These are phyloP conservation scores for Cutaneotrichosporon sp. DNA, from an alignment of 1,284 basidiomycete species.

Conservation along the genomic window DNA sequence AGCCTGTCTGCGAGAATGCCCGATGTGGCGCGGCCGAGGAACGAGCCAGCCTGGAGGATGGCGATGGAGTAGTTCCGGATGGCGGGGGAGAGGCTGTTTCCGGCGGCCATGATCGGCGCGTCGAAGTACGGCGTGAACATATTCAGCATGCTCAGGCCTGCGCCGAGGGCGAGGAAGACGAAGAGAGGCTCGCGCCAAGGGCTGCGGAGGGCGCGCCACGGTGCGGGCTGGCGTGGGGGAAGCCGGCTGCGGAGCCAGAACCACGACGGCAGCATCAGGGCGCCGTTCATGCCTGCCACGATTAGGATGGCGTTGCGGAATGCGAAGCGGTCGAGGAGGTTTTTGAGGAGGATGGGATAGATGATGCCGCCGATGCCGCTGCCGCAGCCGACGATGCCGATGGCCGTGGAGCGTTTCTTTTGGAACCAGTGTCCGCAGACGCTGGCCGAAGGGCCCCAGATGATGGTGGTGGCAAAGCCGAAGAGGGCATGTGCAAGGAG, in stretches of 20 bases:
- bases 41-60: conserved; percentile 24
- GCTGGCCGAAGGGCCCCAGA: conserved; percentile 41
- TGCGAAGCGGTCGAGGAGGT: background rate
- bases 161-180: conserved; percentile 31
- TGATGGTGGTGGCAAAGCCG: conserved; percentile 32
- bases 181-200: conserved; percentile 34
- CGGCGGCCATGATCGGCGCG: conserved; percentile 13
- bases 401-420: conserved; percentile 33
- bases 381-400: conserved; percentile 41
- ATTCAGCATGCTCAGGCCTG: conserved; percentile 31
- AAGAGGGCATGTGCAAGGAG: conserved; percentile 39
- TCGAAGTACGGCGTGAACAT: conserved; percentile 25
- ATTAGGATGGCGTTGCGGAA: conserved; percentile 23
- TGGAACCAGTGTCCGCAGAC: conserved; percentile 44
- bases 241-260: conserved; percentile 21
- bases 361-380: conserved; percentile 41
- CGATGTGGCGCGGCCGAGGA: conserved; percentile 20
- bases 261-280: conserved; percentile 22
- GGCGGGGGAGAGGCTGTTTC: conserved; percentile 7
- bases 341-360: conserved; percentile 39
- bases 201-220: conserved; percentile 9
- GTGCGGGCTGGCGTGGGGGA: conserved; percentile 15
- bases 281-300: conserved; percentile 21
- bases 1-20: conserved; percentile 23
- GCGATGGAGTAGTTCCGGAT: conserved; percentile 18